These are phyloP conservation scores for Hanseniaspora lachancei DNA, from an alignment of 805 yeast genomes.

Conservation along the genomic window DNA sequence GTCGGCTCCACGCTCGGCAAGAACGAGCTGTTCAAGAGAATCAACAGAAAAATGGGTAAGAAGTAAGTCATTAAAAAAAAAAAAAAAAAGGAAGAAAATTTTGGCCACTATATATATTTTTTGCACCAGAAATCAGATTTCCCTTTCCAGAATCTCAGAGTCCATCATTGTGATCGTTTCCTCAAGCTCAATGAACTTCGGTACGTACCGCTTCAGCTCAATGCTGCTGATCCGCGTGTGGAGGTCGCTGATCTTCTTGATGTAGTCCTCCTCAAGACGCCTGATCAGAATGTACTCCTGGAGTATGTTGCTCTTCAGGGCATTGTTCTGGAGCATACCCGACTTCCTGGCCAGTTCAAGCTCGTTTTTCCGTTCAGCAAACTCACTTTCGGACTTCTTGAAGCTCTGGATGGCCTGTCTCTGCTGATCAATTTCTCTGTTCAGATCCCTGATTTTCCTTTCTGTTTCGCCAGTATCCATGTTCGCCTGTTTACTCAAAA, in stretches of 20 bases:
- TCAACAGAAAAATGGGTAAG: constrained; percentile 36
- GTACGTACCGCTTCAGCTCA: background rate
- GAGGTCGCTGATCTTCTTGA: background rate
- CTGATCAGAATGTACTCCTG: background rate
- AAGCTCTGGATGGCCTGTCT: background rate
- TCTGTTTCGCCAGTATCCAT: background rate
- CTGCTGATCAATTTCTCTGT: background rate
- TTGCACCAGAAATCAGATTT: too few relatives aligned
- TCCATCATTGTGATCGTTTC: constrained; percentile 6
- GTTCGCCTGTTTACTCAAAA: background rate
- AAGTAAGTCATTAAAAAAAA: constrained; percentile 5
- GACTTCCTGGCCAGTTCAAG: background rate
- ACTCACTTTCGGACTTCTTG: background rate
- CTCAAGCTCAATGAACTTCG: constrained; percentile 7
- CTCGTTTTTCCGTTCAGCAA: background rate
- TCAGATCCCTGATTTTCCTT: background rate
- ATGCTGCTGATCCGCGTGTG: background rate
- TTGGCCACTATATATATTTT: too few relatives aligned
- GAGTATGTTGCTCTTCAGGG: background rate
- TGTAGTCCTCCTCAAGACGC: background rate
- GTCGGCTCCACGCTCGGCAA: constrained; percentile 40
- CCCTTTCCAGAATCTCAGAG: background rate
- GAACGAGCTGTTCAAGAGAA: constrained; percentile 71
- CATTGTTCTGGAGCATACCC: background rate
- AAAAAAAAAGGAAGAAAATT: background rate